These are phyloP conservation scores for Leccinum holopus DNA, from an alignment of 1,284 basidiomycete species.

Conservation along the genomic window DNA sequence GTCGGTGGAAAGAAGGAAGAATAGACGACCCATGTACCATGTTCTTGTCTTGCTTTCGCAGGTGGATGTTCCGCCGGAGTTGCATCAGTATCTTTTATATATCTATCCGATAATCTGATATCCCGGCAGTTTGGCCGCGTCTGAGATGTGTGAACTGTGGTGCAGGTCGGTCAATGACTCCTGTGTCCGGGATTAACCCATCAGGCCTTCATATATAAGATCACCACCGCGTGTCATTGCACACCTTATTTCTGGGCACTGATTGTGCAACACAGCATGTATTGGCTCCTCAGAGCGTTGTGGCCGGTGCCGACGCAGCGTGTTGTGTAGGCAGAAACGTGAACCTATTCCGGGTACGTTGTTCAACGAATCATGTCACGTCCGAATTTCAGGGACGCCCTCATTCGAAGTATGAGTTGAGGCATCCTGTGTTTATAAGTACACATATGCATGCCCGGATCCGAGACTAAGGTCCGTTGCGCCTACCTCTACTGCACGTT, in stretches of 20 bases:
- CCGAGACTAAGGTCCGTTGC: neutral
- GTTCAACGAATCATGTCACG: neutral
- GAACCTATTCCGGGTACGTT: neutral
- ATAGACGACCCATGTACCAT: conserved; percentile 33
- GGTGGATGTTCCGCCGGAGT: conserved; percentile 18
- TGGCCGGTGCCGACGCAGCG: neutral
- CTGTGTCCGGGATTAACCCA: neutral
- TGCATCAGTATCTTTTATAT: conserved; percentile 16
- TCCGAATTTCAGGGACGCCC: neutral
- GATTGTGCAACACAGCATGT: neutral
- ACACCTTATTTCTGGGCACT: neutral
- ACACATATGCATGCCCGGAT: neutral
- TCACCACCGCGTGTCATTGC: neutral
- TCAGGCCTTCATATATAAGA: neutral
- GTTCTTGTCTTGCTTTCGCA: conserved; percentile 15
- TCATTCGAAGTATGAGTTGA: neutral
- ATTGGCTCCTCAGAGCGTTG: neutral
- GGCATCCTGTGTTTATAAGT: neutral
- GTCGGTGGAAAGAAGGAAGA: conserved; percentile 79
- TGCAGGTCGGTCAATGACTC: neutral
- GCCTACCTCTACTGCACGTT: neutral
- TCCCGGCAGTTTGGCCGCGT: neutral
- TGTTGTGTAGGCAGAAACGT: neutral
- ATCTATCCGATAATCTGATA: conserved; percentile 19
- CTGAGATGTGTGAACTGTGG: neutral